Evolutionary conservation across 2,329 filamentous ascomycete species (phyloP).

Genomic region (Magnaporthiopsis rhizophila): DNA sequence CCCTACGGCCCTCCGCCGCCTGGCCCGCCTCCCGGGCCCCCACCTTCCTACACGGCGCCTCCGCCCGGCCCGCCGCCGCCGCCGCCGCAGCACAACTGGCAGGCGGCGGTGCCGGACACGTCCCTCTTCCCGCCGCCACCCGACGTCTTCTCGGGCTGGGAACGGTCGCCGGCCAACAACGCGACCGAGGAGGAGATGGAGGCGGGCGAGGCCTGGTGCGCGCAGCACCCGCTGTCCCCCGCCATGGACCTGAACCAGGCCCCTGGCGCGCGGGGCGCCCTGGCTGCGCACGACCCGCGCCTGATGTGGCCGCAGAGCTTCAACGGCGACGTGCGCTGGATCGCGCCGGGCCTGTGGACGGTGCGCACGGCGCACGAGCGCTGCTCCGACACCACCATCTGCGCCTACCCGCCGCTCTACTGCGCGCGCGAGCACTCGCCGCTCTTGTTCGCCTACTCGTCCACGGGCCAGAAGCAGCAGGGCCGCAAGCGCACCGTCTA

Average conservation of each 20-base stretch:
- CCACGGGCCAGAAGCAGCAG: conserved; percentile 13
- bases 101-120: conserved; percentile 62
- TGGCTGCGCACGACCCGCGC: conserved; percentile 43
- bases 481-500: conserved; percentile 45
- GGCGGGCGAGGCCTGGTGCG: conserved; percentile 59
- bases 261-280: conserved; percentile 35
- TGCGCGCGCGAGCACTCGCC: conserved; percentile 51
- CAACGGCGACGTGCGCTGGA: conserved; percentile 36
- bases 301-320: conserved; percentile 44
- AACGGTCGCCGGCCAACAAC: conserved; percentile 61
- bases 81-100: conserved; percentile 56
- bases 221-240: conserved; percentile 46
- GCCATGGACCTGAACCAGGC: conserved; percentile 25
- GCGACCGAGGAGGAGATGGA: conserved; percentile 39
- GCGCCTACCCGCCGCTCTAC: conserved; percentile 64
- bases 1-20: conserved; percentile 20
- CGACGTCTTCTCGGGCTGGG: conserved; percentile 53
- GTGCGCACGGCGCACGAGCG: conserved; percentile 28
- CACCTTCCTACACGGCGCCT: conserved; percentile 20
- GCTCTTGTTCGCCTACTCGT: conserved; percentile 20
- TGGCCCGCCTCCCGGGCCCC: conserved; percentile 19
- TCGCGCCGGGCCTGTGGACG: conserved; percentile 44
- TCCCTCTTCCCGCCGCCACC: conserved; percentile 66
- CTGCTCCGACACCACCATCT: conserved; percentile 54
- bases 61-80: conserved; percentile 26